Conservation (phyloP, 2,329 filamentous ascomycete species). For the Fusarium sp. region DNA sequence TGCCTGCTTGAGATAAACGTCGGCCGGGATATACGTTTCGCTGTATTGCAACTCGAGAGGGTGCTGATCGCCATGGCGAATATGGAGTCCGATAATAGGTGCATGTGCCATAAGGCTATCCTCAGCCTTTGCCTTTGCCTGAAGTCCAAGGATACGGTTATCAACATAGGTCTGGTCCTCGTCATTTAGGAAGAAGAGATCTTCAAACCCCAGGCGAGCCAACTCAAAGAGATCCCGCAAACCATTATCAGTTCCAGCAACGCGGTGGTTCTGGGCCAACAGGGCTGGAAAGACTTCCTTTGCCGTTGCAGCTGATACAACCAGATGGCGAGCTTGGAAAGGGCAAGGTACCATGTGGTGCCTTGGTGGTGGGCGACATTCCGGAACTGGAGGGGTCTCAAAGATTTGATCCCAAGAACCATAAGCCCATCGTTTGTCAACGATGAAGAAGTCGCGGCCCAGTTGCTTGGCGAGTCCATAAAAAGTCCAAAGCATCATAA, state of each 20-base stretch:
- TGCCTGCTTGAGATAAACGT: constrained; percentile 72
- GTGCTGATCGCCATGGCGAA: constrained; percentile 82
- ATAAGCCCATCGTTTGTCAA: constrained; percentile 86
- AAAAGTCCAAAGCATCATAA: constrained; percentile 85
- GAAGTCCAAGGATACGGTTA: constrained; percentile 67
- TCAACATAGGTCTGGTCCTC: constrained; percentile 75
- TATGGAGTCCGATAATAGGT: constrained; percentile 74
- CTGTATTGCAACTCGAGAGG: constrained; percentile 81
- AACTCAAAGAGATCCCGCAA: constrained; percentile 72
- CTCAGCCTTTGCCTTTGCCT: constrained; percentile 56
- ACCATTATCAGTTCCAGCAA: constrained; percentile 38
- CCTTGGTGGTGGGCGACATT: constrained; percentile 76
- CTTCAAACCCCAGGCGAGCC: constrained; percentile 75
- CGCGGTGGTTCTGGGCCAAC: constrained; percentile 49
- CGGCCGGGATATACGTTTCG: constrained; percentile 80
- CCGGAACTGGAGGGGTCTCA: constrained; percentile 69
- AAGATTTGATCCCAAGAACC: constrained; percentile 81
- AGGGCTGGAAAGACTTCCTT: constrained; percentile 71
- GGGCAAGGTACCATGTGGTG: constrained; percentile 85
- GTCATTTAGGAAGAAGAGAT: constrained; percentile 74
- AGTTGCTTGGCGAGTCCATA: constrained; percentile 83
- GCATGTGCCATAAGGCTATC: constrained; percentile 52
- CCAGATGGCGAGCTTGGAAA: constrained; percentile 76
- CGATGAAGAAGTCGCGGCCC: constrained; percentile 81
- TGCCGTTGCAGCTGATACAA: constrained; percentile 77